Evolutionary conservation across 2,329 filamentous ascomycete genomes (phyloP), one percentile per base, ranked within the genome.

Genomic region (Ophiosphaerella narmari): DNA sequence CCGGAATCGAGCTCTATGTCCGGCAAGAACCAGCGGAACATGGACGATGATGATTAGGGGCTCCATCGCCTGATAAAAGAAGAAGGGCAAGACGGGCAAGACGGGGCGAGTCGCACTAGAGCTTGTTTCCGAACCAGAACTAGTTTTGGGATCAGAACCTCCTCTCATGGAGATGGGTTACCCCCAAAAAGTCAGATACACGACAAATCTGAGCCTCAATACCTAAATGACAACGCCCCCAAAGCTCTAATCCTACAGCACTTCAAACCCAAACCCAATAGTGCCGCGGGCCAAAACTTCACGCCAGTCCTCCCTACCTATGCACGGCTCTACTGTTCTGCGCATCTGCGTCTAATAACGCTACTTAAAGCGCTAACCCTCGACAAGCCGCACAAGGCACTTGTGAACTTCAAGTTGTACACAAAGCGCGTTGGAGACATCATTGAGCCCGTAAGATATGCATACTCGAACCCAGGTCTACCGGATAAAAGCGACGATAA

Each of bases 301-400:
- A 62, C 54, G 37, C 52, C 55, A 50, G 58, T 62, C 11, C 38
- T 60, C 14, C 55, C 58, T 16, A 54, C 49, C 31, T 52, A 58
- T 34, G 57, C 51, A 39, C 46, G 54, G 4, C 54, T 60, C 9
- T 60, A 62, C 35, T 38, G 33, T 9, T 56, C 58, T 32, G 52
- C 54, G 9, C 35, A 58, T 41, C 7, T 44, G 23, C 42, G 39
- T 33, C 24, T 58, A 3, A 56, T 60, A 34, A 35, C 29, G 21
- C 45, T 48, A 39, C 52, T 62, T 21, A 54, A 47, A 46, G 50
- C 42, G 21, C 42, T 58, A 12, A 47, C 54, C 21, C 51, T 62
- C 13, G 33, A 54, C 35, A 62, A 62, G 46, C 36, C 57, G 23
- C 59, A 59, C 38, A 47, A 54, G 34, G 57, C 56, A 18, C 46